Conservation (phyloP, 2,329 filamentous ascomycete species). For the Pseudogymnoascus sp. region DNA sequence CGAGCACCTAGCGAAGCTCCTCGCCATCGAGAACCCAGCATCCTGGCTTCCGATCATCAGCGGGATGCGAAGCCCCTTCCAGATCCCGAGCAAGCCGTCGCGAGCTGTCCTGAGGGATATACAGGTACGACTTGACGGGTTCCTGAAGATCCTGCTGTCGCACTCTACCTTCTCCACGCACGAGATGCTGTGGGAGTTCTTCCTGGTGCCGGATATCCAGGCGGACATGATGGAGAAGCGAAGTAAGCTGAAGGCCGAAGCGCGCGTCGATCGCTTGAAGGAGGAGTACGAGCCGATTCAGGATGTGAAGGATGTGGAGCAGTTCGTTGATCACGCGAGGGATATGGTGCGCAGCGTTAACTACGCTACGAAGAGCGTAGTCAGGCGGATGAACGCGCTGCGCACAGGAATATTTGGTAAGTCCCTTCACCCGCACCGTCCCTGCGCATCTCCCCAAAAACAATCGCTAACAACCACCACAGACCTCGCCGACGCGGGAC, state of each 20-base stretch:
- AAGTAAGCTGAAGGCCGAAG: conserved; percentile 78
- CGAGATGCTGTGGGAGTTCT: conserved; percentile 98
- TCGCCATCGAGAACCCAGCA: conserved; percentile 83
- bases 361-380: conserved; percentile 72
- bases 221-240: conserved; percentile 83
- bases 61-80: conserved; percentile 77
- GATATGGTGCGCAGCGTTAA: conserved; percentile 84
- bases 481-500: conserved; percentile 64
- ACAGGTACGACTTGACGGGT: conserved; percentile 78
- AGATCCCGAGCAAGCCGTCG: conserved; percentile 88
- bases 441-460: background rate
- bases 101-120: conserved; percentile 79
- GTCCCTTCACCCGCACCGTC: conserved; percentile 15
- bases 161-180: conserved; percentile 94
- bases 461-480: conserved; percentile 25
- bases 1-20: conserved; percentile 76
- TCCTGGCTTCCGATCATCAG: conserved; percentile 84
- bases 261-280: conserved; percentile 71
- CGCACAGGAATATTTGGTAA: conserved; percentile 57
- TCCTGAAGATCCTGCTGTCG: conserved; percentile 75
- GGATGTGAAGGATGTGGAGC: conserved; percentile 80
- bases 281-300: conserved; percentile 84
- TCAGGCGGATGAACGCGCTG: conserved; percentile 69
- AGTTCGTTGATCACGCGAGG: conserved; percentile 84
- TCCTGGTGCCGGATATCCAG: conserved; percentile 90